Evolutionary conservation across 257 asterid species (phyloP).

Genomic region (Ophiorrhiza pumila): DNA sequence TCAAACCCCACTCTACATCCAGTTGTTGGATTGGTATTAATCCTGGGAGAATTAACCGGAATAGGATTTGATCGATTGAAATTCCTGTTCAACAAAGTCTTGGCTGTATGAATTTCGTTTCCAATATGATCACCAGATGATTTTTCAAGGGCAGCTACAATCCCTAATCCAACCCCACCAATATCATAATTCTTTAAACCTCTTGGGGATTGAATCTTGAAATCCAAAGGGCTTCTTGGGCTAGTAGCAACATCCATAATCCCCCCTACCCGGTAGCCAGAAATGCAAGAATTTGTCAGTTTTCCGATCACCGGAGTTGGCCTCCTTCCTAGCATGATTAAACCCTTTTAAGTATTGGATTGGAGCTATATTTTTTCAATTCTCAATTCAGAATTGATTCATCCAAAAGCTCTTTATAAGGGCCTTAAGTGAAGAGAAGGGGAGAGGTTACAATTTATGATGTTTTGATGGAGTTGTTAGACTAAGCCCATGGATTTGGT

Average conservation of each 20-base stretch:
- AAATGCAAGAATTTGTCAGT: slow-evolving; percentile 38
- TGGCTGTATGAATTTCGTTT: slow-evolving; percentile 26
- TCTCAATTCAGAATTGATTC: slow-evolving; percentile 7
- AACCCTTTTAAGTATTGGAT: background rate
- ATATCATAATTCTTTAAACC: slow-evolving; percentile 46
- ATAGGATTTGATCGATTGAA: slow-evolving; percentile 55
- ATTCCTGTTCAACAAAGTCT: slow-evolving; percentile 41
- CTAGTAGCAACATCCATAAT: slow-evolving; percentile 22
- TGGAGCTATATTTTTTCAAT: slow-evolving; percentile 5
- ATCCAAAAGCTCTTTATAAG: slow-evolving; percentile 18
- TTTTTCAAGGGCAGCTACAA: slow-evolving; percentile 79
- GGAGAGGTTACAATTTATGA: background rate
- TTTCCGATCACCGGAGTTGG: slow-evolving; percentile 56
- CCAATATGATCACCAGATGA: slow-evolving; percentile 21
- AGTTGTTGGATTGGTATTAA: slow-evolving; percentile 1
- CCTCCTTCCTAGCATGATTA: slow-evolving; percentile 55
- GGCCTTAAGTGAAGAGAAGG: background rate
- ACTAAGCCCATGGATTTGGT: slow-evolving; percentile 56
- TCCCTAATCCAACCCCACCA: slow-evolving; percentile 80
- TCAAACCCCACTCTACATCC: slow-evolving; percentile 20
- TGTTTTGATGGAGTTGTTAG: slow-evolving; percentile 48
- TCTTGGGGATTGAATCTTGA: slow-evolving; percentile 53
- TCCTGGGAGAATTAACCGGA: slow-evolving; percentile 43
- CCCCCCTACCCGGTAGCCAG: slow-evolving; percentile 29
- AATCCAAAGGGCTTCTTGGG: slow-evolving; percentile 44